A percentile compares a stretch with the other conserved stretches of the same genome.
Evolutionary conservation across 495 filamentous ascomycete genomes (phyloP).

Genomic region (Podospora tetraspora): DNA sequence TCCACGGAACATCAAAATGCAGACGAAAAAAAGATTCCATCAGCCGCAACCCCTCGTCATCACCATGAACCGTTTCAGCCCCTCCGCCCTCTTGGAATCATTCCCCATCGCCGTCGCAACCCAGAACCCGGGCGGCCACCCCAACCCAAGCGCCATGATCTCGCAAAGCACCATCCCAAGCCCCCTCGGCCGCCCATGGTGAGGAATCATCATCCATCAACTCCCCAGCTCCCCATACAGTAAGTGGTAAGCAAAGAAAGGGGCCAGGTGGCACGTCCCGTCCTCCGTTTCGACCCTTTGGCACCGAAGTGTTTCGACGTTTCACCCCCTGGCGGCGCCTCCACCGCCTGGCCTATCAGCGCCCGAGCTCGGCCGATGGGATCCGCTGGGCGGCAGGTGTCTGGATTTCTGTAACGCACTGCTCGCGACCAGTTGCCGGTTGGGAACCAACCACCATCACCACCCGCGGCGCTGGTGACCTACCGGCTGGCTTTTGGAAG

Average conservation of each 20-base stretch:
- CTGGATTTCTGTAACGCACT: background rate
- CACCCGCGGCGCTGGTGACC: background rate
- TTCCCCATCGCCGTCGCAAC: background rate
- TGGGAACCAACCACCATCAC: background rate
- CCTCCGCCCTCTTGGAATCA: background rate
- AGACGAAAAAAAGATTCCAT: background rate
- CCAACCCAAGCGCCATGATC: background rate
- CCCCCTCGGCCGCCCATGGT: background rate
- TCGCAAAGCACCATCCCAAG: background rate
- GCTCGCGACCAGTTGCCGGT: background rate
- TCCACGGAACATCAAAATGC: background rate
- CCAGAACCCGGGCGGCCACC: background rate
- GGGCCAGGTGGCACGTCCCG: background rate
- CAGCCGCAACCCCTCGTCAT: background rate
- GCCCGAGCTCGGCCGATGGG: background rate
- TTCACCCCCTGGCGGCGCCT: background rate
- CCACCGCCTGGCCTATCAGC: background rate
- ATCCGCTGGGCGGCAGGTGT: background rate
- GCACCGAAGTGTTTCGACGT: background rate
- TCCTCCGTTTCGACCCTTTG: background rate
- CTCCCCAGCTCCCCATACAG: too few species aligned
- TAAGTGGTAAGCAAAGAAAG: background rate
- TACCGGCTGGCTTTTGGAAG: background rate
- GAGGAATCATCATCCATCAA: background rate
- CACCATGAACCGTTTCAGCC: background rate